A percentile compares a stretch with the other conserved stretches of the same genome.
Conservation (phyloP, 148 eudicot genomes). For the Amaranthus palmeri region DNA sequence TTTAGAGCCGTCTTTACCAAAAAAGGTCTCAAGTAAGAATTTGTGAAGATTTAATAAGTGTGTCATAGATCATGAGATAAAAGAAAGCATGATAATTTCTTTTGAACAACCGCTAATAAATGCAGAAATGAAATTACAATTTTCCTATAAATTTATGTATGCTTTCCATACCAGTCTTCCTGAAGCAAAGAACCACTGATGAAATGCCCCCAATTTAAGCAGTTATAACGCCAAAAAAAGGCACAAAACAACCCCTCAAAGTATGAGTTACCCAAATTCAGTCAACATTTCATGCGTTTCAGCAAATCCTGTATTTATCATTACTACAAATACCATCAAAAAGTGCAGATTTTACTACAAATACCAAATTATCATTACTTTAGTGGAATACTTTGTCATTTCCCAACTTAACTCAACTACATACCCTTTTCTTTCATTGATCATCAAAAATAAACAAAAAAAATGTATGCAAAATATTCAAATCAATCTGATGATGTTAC, state of each 20-base stretch:
- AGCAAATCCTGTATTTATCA: conserved; percentile 13
- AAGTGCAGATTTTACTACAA: background rate
- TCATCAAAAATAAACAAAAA: background rate
- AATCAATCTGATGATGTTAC: conserved; percentile 32
- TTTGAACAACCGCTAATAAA: background rate
- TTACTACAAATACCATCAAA: background rate
- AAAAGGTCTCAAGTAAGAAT: too few relatives aligned
- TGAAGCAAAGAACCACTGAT: background rate
- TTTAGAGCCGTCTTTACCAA: too few relatives aligned
- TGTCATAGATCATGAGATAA: too few relatives aligned
- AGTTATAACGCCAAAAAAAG: background rate
- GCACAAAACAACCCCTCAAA: background rate
- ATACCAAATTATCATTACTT: background rate
- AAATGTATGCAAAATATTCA: conserved; percentile 22
- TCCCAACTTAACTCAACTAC: conserved; percentile 13
- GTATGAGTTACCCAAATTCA: conserved; percentile 25
- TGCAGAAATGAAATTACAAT: conserved; percentile 8
- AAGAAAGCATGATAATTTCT: too few relatives aligned
- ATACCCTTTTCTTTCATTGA: background rate
- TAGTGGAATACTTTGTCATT: background rate
- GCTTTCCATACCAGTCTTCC: conserved; percentile 7
- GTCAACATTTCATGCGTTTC: conserved; percentile 33
- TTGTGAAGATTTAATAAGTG: too few relatives aligned
- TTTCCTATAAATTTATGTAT: conserved; percentile 7
- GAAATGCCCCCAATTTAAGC: conserved; percentile 17